Base-by-base conservation (phyloP, 2,329 filamentous ascomycete species). In the Fusarium sp. region DNA sequence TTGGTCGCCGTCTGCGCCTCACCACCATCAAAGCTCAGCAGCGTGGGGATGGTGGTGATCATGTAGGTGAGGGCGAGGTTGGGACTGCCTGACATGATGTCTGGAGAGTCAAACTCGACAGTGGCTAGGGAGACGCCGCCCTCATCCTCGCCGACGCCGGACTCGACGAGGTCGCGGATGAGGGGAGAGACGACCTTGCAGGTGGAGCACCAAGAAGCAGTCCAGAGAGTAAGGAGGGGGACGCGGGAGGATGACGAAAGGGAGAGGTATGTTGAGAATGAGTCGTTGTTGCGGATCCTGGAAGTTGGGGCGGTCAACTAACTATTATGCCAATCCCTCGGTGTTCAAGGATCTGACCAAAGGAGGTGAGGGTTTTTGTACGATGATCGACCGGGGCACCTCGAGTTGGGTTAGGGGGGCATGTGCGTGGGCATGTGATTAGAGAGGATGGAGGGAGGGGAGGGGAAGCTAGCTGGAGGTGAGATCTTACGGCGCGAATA, bases 161-260 rank as follows among this genome's bases (percentile, higher is more conserved):
- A 80, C 71, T 83, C 81, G 47, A 90, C 76, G 34, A 90, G 81
- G 11, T 82, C 79, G 12, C 75, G 75, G 7, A 90, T 54, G 11
- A 89, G 76, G 5, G 88, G 88, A 6, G 80, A 78, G 27, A 90
- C 82, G 34, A 78, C 76, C 47, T 81, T 82, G 77, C 88, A 90
- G 15, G 87, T 86, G 6, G 83, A 78, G 76, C 88, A 90, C 80
- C 84, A 90, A 8, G 86, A 86, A 1, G 88, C 83, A 0, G 87
- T 89, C 88, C 88, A 91, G 41, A 90, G 79, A 2, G 88, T 89
- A 59, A 90, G 74, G n/a, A 90, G 84, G 3, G 88, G 88, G 3
- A 79, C 84, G 44, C 85, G 82, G 7, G 87, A 81, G 7, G 87
- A 86, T 3, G 85, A 83, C 3, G 86, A 87, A 54, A 88, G 80